Evolutionary conservation across 495 filamentous ascomycete species (phyloP), one percentile per base, ranked within the genome.

Genomic region (Podospora anserina): DNA sequence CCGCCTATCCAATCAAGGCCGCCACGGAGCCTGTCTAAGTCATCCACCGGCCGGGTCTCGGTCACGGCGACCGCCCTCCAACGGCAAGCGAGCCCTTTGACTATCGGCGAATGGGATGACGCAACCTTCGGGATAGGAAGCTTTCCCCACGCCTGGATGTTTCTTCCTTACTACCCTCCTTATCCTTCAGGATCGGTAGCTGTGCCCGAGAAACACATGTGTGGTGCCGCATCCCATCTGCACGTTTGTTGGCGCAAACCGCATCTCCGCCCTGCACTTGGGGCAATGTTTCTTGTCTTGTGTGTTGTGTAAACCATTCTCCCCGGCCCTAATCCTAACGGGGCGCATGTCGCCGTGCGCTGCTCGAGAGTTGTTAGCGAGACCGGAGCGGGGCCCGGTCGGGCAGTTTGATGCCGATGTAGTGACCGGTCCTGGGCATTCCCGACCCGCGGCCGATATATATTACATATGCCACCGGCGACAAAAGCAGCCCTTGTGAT

Each of bases 161-260:
- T 56, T 58, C 30, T 26, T 26, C 18, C 27, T 56, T 57, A 49
- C 39, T 16, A 49, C 39, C 39, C 39, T 49, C 15, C 2, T 11
- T 49, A 49, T 58, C 55, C 13, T 58, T 58, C 53, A 61, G 39
- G 19, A 30, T 57, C 49, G 64, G 18, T 26, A 58, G 65, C 65
- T 66, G 69, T 65, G 69, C 69, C 69, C n/a, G 56, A 49, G 69
- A 70, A 70, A 70, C 69, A 65, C 69, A 70, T 67, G 4, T 67
- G 4, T 49, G 2, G 15, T 64, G 60, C 61, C 34, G 53, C 63
- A 54, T 11, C n/a, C 49, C 34, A 60, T 66, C 60, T 53, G 32
- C 53, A 59, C 53, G 64, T 67, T 67, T 70, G 64, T 60, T 64
- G 39, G 32, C 30, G 30, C 58, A 54, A 28, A 28, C 19, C 56